Percentiles rank a stretch among this genome's conserved stretches.
These are phyloP conservation scores for Aspergillus ochraceus DNA, from an alignment of 2,329 filamentous ascomycete genomes.

Conservation along the genomic window DNA sequence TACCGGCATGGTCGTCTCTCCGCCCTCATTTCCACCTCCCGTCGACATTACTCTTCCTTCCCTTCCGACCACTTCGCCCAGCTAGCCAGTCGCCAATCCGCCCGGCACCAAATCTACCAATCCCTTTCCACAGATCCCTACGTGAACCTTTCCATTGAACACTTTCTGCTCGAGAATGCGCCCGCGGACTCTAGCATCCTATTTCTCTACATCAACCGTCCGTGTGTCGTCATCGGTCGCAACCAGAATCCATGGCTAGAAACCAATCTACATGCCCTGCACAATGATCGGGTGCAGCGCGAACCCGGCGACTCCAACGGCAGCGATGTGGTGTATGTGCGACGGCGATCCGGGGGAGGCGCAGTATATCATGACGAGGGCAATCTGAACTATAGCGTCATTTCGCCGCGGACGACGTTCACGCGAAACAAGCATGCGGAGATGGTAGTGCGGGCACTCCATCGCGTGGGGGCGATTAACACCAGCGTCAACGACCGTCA, in stretches of 20 bases:
- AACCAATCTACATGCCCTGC: conserved; percentile 69
- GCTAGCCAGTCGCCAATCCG: conserved; percentile 34
- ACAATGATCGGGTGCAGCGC: conserved; percentile 32
- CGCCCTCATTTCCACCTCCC: neutral
- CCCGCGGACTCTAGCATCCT: conserved; percentile 72
- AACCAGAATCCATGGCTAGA: conserved; percentile 99
- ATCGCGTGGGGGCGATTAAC: conserved; percentile 45
- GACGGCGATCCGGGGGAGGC: conserved; percentile 83
- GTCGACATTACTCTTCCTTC: conserved; percentile 33
- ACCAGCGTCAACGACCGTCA: conserved; percentile 84
- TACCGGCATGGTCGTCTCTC: conserved; percentile 10
- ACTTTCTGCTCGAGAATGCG: conserved; percentile 77
- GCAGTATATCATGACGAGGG: conserved; percentile 91
- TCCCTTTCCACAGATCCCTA: conserved; percentile 73
- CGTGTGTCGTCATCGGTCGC: conserved; percentile 85
- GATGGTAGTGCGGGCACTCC: conserved; percentile 87
- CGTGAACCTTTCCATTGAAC: conserved; percentile 91
- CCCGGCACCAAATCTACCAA: conserved; percentile 64
- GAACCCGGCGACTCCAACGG: conserved; percentile 19
- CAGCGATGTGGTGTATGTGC: conserved; percentile 63
- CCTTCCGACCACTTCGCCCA: conserved; percentile 32
- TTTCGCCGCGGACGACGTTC: conserved; percentile 74
- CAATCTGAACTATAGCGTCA: conserved; percentile 94
- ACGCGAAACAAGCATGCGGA: conserved; percentile 84
- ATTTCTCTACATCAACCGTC: conserved; percentile 83